Evolutionary conservation across 306 rosid genomes (phyloP), one percentile per base, ranked within the genome.

Genomic region (Glycine tomentella): DNA sequence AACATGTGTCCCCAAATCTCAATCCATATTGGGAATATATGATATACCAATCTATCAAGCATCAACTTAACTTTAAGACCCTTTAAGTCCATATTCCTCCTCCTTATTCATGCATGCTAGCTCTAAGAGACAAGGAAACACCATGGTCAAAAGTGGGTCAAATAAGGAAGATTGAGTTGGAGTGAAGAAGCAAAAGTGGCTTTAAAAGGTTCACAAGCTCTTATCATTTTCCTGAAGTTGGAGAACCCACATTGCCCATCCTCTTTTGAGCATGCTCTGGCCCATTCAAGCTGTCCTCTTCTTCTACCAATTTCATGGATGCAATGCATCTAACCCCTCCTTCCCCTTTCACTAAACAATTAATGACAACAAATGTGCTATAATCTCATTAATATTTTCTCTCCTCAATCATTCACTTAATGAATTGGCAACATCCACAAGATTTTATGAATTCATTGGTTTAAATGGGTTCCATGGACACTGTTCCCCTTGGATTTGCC

Each of bases 351-450:
- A 87, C 78, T 80, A 73, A 52, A 75, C 79, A 62, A 82, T 25
- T 25, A 25, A 25, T 55, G 49, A 75, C 86, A 81, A 81, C 75
- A 82, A 63, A 82, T 70, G 71, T 53, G n/a, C 13, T 77, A 62
- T 66, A 75, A 58, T 71, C 75, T 57, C 76, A 59, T 50, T 12
- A 51, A 59, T 56, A 71, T 48, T 78, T 82, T 55, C 80, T 57
- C 57, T 10, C 65, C 62, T 83, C 90, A 90, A 90, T 93, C 99
- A 91, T 93, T 82, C 94, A 82, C 81, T 84, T 62, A 81, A 89
- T 86, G 97, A 91, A 87, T 91, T 85, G 97, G 92, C 98, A 90
- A 85, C 92, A 87, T 95, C 94, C 93, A 86, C 77, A 25, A 82
- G 93, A 95, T 93, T 84, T 90, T 53, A 61, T 86, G 76, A 69